A percentile compares a stretch with the other conserved stretches of the same genome.
These are phyloP conservation scores for Keithomyces neogunnii DNA, from an alignment of 2,329 filamentous ascomycete species.

Conservation along the genomic window DNA sequence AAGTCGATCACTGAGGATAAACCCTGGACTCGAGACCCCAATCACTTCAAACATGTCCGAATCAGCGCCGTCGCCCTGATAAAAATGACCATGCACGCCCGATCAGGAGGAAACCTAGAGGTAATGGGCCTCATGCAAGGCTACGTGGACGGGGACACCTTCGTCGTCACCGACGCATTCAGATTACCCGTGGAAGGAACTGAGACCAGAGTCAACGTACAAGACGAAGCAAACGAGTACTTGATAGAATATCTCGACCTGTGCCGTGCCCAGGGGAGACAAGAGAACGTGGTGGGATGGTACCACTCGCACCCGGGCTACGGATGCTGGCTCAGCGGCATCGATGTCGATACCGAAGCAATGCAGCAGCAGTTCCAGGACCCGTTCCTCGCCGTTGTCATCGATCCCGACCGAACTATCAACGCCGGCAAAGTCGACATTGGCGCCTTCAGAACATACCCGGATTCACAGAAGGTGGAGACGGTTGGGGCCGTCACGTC, in stretches of 20 bases:
- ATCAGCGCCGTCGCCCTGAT: conserved; percentile 89
- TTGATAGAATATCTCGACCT: conserved; percentile 77
- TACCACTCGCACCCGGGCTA: conserved; percentile 98
- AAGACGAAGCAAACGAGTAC: conserved; percentile 94
- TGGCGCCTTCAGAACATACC: conserved; percentile 89
- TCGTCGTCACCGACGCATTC: conserved; percentile 92
- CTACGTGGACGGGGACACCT: conserved; percentile 74
- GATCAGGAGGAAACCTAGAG: conserved; percentile 86
- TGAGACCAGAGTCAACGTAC: conserved; percentile 95
- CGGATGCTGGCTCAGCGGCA: conserved; percentile 94
- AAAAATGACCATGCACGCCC: conserved; percentile 99
- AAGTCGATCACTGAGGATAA: conserved; percentile 54
- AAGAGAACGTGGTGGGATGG: conserved; percentile 95
- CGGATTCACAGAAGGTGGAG: conserved; percentile 57
- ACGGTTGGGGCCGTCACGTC: conserved; percentile 13
- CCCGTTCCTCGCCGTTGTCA: conserved; percentile 90
- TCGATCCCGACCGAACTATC: conserved; percentile 93
- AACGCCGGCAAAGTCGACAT: conserved; percentile 95
- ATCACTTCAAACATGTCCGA: conserved; percentile 88
- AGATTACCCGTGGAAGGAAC: conserved; percentile 92
- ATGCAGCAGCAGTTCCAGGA: conserved; percentile 81
- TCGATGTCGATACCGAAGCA: conserved; percentile 83
- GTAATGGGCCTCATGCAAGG: conserved; percentile 99
- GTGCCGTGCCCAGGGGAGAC: conserved; percentile 65
- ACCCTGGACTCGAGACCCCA: conserved; percentile 71